Base-by-base conservation (phyloP, 2,329 filamentous ascomycete genomes). In the Colletotrichum spaethianum region DNA sequence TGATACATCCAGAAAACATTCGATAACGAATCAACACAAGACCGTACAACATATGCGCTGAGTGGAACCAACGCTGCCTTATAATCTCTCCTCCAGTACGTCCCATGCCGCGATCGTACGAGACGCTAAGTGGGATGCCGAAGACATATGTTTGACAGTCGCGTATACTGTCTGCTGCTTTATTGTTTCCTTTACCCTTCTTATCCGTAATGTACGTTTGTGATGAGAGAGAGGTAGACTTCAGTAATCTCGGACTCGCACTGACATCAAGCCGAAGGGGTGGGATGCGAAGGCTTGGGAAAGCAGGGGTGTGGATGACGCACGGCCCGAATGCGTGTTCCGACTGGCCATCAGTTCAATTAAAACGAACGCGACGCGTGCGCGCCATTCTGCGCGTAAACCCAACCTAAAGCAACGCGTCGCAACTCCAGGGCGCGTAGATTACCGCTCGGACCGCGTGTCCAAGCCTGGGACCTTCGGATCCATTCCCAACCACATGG, bases 351-450 rank as follows among this genome's bases (percentile, higher is more conserved):
- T 3, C 18, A 18, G 57, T 36, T 40, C 48, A 59, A 50, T 62
- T 18, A 38, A 56, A 33, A 18, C 53, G 52, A 12, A 52, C 72
- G 44, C 72, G 69, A 72, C 63, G 52, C 72, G 68, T 46, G 50
- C 26, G 14, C 18, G 23, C 50, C 31, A 36, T 8, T 33, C 42
- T 40, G 8, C 31, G 33, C n/a, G 7, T 6, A 23, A 4, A 9
- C 26, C n/a, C 3, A 28, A 48, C 28, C 7, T 11, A 3, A n/a
- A 42, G 28, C 18, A 18, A 26, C 62, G 62, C 67, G 66, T 56
- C 42, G 12, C 28, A 38, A 48, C 38, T 4, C 44, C 23, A 44
- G 26, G 67, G 26, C 65, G 65, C 65, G 70, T 69, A 40, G 36
- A 67, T 55, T 55, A 40, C 28, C n/a, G 48, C 53, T 28, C 53